Percentiles rank a stretch among this genome's conserved stretches.
phyloP scores from a whole-genome alignment of 257 asterid species.

The Marsdenia floribunda region DNA sequence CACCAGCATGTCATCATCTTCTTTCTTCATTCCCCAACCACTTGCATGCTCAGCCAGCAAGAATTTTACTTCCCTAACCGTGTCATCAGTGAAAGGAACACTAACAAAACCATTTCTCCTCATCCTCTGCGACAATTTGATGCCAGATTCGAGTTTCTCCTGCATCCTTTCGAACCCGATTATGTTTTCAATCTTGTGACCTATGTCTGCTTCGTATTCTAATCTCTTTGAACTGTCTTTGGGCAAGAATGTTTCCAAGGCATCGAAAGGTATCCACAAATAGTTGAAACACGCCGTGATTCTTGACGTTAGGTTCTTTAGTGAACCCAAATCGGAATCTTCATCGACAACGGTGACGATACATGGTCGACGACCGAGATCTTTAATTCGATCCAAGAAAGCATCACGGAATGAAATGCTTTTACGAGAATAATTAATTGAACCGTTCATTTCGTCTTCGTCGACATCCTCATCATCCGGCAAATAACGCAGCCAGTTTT shows the following conservation, averaged over 20 bases:
- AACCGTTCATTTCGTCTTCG: no score
- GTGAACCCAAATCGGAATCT: conserved; percentile 48
- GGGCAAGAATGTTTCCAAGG: conserved; percentile 70
- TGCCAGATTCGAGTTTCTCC: conserved; percentile 50
- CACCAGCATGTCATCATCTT: conserved; percentile 49
- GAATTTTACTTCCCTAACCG: conserved; percentile 46
- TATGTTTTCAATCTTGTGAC: conserved; percentile 66
- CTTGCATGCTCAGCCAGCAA: conserved; percentile 73
- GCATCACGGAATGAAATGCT: conserved; percentile 31
- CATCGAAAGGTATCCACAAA: conserved; percentile 78
- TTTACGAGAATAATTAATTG: not conserved
- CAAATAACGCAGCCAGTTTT: conserved; percentile 59
- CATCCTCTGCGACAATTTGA: conserved; percentile 48
- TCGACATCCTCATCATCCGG: conserved; percentile 28
- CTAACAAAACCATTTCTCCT: conserved; percentile 35
- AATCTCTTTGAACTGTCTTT: conserved; percentile 54
- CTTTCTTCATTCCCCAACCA: conserved; percentile 90
- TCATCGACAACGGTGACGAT: conserved; percentile 53
- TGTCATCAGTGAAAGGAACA: conserved; percentile 54
- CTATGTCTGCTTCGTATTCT: conserved; percentile 60
- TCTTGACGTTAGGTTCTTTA: conserved; percentile 38
- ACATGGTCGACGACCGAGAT: conserved; percentile 33
- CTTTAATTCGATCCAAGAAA: conserved; percentile 35
- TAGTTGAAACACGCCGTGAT: conserved; percentile 61
- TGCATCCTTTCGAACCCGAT: conserved; percentile 52